Conservation (phyloP, 78 protist genomes). For the Dictyostelium citrinum region DNA sequence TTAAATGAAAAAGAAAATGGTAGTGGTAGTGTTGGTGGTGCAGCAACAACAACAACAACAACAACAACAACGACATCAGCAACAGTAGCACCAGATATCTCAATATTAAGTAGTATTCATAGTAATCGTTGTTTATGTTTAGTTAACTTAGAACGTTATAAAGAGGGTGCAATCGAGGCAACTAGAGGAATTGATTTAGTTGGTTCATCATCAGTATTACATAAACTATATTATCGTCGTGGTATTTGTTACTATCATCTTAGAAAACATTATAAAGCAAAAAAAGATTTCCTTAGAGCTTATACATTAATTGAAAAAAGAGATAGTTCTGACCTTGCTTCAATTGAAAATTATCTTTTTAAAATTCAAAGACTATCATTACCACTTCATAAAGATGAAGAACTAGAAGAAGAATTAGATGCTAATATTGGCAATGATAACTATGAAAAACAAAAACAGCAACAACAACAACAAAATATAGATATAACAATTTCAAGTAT, state of each 20-base stretch:
- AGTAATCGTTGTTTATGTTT: constrained; percentile 60
- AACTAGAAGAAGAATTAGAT: background rate
- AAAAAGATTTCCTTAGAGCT: constrained; percentile 47
- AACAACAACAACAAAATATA: background rate
- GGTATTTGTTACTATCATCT: constrained; percentile 57
- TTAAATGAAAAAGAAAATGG: background rate
- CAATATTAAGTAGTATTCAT: constrained; percentile 4
- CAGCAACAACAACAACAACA: too few species aligned
- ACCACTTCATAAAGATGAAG: background rate
- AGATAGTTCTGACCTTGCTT: constrained; percentile 30
- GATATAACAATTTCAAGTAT: background rate
- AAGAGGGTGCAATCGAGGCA: constrained; percentile 55
- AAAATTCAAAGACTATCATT: constrained; percentile 14
- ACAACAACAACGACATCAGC: too few species aligned
- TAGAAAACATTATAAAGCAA: background rate
- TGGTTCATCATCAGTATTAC: background rate
- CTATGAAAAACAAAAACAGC: background rate
- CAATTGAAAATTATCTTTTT: constrained; percentile 46
- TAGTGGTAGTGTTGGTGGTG: background rate
- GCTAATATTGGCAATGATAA: background rate
- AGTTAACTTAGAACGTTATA: constrained; percentile 45
- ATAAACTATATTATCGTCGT: constrained; percentile 60
- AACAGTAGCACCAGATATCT: background rate
- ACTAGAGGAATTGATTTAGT: constrained; percentile 37
- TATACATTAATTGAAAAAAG: constrained; percentile 18